phyloP scores from a whole-genome alignment of 1,139 yeast species.

The Suhomyces taliae region DNA sequence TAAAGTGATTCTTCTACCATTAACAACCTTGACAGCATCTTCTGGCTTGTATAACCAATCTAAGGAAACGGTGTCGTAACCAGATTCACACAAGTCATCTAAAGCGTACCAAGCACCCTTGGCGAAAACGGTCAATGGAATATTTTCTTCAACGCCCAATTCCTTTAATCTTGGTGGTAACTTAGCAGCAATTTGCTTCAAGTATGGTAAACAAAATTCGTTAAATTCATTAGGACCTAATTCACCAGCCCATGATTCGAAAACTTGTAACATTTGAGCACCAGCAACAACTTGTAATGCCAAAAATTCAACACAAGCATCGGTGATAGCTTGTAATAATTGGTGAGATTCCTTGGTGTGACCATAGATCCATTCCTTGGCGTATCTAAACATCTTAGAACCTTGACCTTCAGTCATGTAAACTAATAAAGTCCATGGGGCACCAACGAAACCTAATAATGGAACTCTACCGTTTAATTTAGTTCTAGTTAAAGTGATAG shows the following conservation, averaged over 20 bases:
- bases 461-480: constrained; percentile 91
- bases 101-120: constrained; percentile 98
- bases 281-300: constrained; percentile 97
- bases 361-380: constrained; percentile 87
- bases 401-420: constrained; percentile 99
- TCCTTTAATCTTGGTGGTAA: constrained; percentile 71
- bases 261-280: constrained; percentile 95
- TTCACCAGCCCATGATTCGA: constrained; percentile 98
- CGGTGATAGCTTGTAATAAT: constrained; percentile 76
- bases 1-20: constrained; percentile 74
- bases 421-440: constrained; percentile 95
- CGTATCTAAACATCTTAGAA: constrained; percentile 84
- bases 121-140: constrained; percentile 89
- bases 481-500: constrained; percentile 82
- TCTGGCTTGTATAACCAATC: constrained; percentile 91
- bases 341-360: constrained; percentile 72
- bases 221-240: constrained; percentile 85
- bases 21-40: constrained; percentile 77
- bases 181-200: constrained; percentile 69
- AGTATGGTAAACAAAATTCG: constrained; percentile 86
- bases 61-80: constrained; percentile 82
- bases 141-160: constrained; percentile 65
- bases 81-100: constrained; percentile 79
- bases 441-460: constrained; percentile 92
- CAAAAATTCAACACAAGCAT: constrained; percentile 86